These are phyloP conservation scores for Phytophthora agathidicida DNA, from an alignment of 352 stramenopile species.

Conservation along the genomic window DNA sequence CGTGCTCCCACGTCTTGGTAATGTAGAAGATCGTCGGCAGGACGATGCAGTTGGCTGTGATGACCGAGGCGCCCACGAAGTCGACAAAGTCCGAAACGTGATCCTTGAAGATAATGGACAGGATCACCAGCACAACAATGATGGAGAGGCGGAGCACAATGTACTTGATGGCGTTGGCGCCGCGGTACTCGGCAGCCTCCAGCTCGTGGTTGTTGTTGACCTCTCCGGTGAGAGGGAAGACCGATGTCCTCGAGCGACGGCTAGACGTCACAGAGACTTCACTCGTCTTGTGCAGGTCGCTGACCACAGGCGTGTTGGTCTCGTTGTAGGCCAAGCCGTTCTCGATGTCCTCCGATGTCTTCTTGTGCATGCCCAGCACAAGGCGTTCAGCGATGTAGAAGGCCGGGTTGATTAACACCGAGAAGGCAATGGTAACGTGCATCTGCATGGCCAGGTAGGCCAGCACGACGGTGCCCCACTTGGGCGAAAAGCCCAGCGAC, in stretches of 20 bases:
- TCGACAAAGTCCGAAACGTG: constrained; percentile 62
- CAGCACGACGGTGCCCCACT: constrained; percentile 48
- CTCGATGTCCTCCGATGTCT: constrained; percentile 38
- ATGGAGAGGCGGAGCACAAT: constrained; percentile 48
- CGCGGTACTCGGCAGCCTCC: constrained; percentile 49
- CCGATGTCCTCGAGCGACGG: constrained; percentile 34
- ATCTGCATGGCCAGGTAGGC: constrained; percentile 51
- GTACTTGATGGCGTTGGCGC: constrained; percentile 50
- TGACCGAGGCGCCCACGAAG: constrained; percentile 61
- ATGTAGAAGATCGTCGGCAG: constrained; percentile 68
- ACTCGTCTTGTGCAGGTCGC: constrained; percentile 17
- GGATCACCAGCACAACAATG: constrained; percentile 48
- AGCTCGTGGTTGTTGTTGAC: constrained; percentile 40
- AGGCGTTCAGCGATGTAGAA: constrained; percentile 59
- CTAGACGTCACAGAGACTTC: constrained; percentile 43
- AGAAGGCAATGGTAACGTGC: constrained; percentile 46
- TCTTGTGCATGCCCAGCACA: constrained; percentile 63
- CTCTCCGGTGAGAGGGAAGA: constrained; percentile 43
- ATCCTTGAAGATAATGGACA: constrained; percentile 39
- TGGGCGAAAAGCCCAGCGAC: constrained; percentile 42
- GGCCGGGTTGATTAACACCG: constrained; percentile 53
- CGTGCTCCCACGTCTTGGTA: constrained; percentile 53
- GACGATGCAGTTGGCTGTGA: constrained; percentile 64
- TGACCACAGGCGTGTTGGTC: constrained; percentile 25
- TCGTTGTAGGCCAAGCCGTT: constrained; percentile 34